Percentiles rank a stretch among this genome's conserved stretches.
These are phyloP conservation scores for Populus deltoides DNA, from an alignment of 345 rosid species.

Conservation along the genomic window DNA sequence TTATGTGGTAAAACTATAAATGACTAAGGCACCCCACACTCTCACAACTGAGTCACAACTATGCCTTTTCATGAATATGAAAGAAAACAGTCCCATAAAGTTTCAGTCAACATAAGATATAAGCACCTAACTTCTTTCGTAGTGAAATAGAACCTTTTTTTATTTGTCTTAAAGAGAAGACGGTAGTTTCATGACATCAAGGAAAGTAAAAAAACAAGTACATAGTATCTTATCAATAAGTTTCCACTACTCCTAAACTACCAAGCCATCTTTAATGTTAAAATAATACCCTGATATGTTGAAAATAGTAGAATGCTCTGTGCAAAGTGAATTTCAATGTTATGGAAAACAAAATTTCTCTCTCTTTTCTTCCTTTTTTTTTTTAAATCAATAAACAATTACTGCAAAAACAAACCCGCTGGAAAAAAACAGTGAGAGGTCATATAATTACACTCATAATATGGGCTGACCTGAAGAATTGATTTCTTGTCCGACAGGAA, in stretches of 20 bases:
- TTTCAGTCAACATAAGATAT: background rate
- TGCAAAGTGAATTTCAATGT: background rate
- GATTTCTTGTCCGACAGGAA: slow-evolving; percentile 93
- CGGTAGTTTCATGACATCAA: background rate
- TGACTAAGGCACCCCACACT: background rate
- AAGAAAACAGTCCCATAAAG: background rate
- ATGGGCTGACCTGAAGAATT: slow-evolving; percentile 72
- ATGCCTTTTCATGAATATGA: background rate
- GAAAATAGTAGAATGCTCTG: background rate
- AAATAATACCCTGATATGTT: background rate
- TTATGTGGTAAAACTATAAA: background rate
- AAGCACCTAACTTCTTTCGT: background rate
- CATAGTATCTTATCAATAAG: background rate
- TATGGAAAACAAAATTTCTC: background rate
- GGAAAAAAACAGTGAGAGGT: background rate
- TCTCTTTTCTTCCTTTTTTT: no score
- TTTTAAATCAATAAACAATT: background rate
- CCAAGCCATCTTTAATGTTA: background rate
- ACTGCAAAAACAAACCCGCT: background rate
- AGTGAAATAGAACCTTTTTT: background rate
- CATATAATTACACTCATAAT: slow-evolving; percentile 1
- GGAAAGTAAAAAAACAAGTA: background rate
- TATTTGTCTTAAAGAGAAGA: background rate
- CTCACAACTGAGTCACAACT: background rate
- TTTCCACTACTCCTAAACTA: background rate